Evolutionary conservation across 2,329 filamentous ascomycete species (phyloP).

Genomic region (Trichoderma atroviride): DNA sequence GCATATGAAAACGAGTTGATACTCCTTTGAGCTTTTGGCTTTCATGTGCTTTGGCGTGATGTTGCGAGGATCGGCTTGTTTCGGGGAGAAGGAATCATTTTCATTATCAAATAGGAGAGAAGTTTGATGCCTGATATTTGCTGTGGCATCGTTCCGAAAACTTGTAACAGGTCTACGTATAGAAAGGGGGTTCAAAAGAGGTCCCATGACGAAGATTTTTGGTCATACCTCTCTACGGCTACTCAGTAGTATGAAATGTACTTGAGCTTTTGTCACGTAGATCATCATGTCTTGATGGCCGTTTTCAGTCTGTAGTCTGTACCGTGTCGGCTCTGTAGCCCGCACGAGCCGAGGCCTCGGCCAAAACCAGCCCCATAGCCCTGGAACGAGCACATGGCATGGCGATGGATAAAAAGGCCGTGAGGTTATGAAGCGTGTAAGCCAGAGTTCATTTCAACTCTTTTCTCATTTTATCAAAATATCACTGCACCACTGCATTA

Average conservation of each 20-base stretch:
- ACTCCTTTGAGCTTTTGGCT: background rate
- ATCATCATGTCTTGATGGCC: background rate
- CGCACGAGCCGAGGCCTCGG: conserved; percentile 23
- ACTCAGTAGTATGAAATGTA: background rate
- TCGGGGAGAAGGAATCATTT: background rate
- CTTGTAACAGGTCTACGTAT: background rate
- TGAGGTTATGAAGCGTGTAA: background rate
- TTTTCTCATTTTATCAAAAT: background rate
- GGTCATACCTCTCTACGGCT: background rate
- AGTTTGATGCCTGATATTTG: background rate
- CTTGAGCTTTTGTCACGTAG: background rate
- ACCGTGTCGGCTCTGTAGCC: conserved; percentile 14
- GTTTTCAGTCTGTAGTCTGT: background rate
- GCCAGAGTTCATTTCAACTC: background rate
- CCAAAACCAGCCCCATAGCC: background rate
- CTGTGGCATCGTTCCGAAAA: background rate
- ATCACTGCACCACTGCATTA: background rate
- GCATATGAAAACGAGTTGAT: background rate
- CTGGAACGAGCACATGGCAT: conserved; percentile 10
- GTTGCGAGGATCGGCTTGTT: background rate
- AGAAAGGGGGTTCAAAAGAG: background rate
- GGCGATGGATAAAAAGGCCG: conserved; percentile 13
- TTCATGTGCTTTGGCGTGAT: background rate
- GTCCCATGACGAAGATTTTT: conserved; percentile 5
- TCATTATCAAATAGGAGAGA: background rate